A percentile compares a stretch with the other conserved stretches of the same genome.
Conservation (phyloP, 306 rosid species). For the Medicago arabica region DNA sequence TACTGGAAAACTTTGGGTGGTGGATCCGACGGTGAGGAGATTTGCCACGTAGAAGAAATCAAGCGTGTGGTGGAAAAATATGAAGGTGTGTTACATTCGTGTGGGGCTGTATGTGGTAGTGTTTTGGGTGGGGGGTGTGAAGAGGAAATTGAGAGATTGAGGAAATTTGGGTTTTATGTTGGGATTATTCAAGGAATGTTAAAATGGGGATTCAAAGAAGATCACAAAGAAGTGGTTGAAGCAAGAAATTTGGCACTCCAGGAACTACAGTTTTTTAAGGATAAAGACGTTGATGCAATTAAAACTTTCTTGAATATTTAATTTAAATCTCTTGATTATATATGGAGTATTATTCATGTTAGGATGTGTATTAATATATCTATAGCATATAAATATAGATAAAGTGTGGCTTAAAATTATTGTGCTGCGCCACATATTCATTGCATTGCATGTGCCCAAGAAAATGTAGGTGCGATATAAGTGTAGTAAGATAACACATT, state of each 20-base stretch:
- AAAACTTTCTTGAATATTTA: conserved; percentile 47
- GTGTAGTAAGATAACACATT: too few species aligned
- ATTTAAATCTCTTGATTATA: not conserved
- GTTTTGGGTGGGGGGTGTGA: conserved; percentile 72
- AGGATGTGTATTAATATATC: too few species aligned
- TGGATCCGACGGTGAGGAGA: conserved; percentile 21
- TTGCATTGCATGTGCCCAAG: too few species aligned
- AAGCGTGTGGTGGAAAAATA: conserved; percentile 39
- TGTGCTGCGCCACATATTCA: too few species aligned
- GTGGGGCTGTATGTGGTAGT: conserved; percentile 78
- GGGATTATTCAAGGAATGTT: conserved; percentile 54
- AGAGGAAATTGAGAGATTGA: conserved; percentile 55
- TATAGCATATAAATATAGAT: too few species aligned
- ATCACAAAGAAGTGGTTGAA: conserved; percentile 7
- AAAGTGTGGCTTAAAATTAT: too few species aligned
- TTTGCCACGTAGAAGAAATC: not conserved
- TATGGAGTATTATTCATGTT: too few species aligned
- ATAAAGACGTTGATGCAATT: conserved; percentile 40
- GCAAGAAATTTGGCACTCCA: conserved; percentile 50
- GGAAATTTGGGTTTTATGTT: conserved; percentile 56
- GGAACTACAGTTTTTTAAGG: conserved; percentile 52
- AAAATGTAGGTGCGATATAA: too few species aligned
- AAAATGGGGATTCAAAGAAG: conserved; percentile 28
- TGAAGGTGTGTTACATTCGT: conserved; percentile 72
- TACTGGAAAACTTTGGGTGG: not conserved